These are phyloP conservation scores for Avena insularis DNA, from an alignment of 176 grass and related monocot genomes.

Conservation along the genomic window DNA sequence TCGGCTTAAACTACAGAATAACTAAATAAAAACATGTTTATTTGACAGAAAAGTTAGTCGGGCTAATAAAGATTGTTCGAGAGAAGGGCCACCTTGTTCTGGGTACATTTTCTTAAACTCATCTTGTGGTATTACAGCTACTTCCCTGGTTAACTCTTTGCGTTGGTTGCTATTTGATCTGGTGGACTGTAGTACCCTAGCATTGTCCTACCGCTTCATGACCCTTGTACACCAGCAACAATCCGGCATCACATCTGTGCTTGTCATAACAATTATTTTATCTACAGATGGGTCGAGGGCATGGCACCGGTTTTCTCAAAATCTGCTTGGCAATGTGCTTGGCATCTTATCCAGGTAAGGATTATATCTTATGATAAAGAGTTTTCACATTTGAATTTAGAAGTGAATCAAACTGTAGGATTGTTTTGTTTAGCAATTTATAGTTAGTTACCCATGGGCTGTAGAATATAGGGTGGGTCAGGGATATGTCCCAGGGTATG, in stretches of 20 bases:
- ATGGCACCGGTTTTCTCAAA: conserved; percentile 91
- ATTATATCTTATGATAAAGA: conserved; percentile 25
- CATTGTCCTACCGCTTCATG: conserved; percentile 22
- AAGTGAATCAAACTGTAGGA: neutral
- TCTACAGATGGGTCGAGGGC: conserved; percentile 88
- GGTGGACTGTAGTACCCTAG: neutral
- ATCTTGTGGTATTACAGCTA: conserved; percentile 24
- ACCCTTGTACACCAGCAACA: neutral
- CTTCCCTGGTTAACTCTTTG: conserved; percentile 10
- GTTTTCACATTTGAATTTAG: conserved; percentile 10
- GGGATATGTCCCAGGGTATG: conserved; percentile 18
- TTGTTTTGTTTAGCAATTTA: neutral
- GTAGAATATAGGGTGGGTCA: neutral
- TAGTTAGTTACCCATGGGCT: neutral
- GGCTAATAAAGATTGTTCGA: conserved; percentile 67
- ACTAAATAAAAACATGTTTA: conserved; percentile 34
- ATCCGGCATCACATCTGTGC: conserved; percentile 19
- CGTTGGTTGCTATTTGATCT: conserved; percentile 13
- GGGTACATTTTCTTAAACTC: conserved; percentile 57
- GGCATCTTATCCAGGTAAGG: conserved; percentile 92
- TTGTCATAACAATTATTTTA: conserved; percentile 36
- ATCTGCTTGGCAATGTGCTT: conserved; percentile 86
- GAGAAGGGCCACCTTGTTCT: conserved; percentile 80
- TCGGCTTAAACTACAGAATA: conserved; percentile 11
- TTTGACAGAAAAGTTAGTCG: conserved; percentile 72